A percentile compares a stretch with the other conserved stretches of the same genome.
These are phyloP conservation scores for Microbotryum scabiosae DNA, from an alignment of 1,284 basidiomycete genomes.

Conservation along the genomic window DNA sequence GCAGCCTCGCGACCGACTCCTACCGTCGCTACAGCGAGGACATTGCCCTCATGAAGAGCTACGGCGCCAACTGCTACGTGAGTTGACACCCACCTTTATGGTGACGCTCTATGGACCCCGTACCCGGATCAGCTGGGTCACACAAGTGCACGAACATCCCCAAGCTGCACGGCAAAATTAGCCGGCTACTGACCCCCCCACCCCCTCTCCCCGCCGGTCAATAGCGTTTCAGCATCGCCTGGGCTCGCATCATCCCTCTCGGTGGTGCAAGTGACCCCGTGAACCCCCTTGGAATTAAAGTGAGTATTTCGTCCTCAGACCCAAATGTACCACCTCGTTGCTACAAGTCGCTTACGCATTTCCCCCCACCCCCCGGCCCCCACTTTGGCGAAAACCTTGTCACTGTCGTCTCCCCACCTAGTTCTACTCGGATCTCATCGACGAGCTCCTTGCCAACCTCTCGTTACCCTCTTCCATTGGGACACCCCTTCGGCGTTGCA, in stretches of 20 bases:
- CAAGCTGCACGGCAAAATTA: too few species aligned
- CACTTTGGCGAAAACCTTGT: too few species aligned
- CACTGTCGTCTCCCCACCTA: too few species aligned
- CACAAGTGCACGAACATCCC: too few species aligned
- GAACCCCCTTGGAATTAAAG: constrained; percentile 56
- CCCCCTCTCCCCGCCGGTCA: neutral
- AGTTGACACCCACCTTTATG: neutral
- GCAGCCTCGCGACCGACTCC: constrained; percentile 62
- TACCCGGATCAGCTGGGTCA: too few species aligned
- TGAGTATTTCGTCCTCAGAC: neutral
- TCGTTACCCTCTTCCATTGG: constrained; percentile 42
- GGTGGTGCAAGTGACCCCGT: constrained; percentile 62
- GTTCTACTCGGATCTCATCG: too few species aligned
- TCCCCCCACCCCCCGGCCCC: too few species aligned
- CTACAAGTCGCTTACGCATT: too few species aligned
- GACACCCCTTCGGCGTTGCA: constrained; percentile 7
- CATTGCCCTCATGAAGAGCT: constrained; percentile 53
- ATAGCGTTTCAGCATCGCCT: constrained; percentile 12
- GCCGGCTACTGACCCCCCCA: neutral
- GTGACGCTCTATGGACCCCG: too few species aligned
- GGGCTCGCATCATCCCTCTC: constrained; percentile 62
- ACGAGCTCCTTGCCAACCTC: constrained; percentile 42
- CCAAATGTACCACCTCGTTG: too few species aligned
- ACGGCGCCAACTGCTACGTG: constrained; percentile 50
- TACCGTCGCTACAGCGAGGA: constrained; percentile 61